Evolutionary conservation across 768 basidiomycete genomes (phyloP).

Genomic region (Crucibulum laeve): DNA sequence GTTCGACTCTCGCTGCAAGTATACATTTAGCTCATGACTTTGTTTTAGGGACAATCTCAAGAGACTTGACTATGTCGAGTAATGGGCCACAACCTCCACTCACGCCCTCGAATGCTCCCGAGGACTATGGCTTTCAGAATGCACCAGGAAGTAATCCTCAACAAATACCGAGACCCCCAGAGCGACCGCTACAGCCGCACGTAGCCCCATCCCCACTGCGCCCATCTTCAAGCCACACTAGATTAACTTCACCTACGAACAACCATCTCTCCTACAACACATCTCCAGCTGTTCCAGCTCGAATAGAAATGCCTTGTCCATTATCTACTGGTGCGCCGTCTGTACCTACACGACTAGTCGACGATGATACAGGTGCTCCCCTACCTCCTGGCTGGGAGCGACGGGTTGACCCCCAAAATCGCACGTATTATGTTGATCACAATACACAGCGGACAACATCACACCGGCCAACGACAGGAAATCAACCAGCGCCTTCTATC

Average conservation of each 20-base stretch:
- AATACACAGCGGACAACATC: constrained; percentile 78
- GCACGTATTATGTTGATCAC: constrained; percentile 88
- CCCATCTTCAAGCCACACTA: constrained; percentile 20
- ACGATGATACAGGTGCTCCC: constrained; percentile 58
- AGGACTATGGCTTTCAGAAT: constrained; percentile 13
- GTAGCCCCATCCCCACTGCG: constrained; percentile 13
- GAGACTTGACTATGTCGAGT: constrained; percentile 69
- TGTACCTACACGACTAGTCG: constrained; percentile 26
- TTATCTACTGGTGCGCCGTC: constrained; percentile 6
- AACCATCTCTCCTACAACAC: too few species aligned
- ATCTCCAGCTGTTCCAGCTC: constrained; percentile 9
- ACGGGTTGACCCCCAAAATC: constrained; percentile 63
- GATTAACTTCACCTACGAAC: too few species aligned
- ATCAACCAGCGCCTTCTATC: constrained; percentile 15
- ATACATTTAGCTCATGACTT: constrained; percentile 12
- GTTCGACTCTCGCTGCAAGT: constrained; percentile 9
- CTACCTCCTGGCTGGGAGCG: constrained; percentile 84
- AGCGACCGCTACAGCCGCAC: background rate
- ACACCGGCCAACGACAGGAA: constrained; percentile 47
- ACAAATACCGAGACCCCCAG: constrained; percentile 1
- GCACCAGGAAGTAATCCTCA: constrained; percentile 3
- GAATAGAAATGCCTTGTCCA: constrained; percentile 16
- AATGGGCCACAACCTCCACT: constrained; percentile 44
- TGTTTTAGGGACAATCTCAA: constrained; percentile 57
- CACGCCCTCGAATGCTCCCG: constrained; percentile 8